Conservation (phyloP, 1,284 basidiomycete genomes). For the Chondrostereum purpureum region DNA sequence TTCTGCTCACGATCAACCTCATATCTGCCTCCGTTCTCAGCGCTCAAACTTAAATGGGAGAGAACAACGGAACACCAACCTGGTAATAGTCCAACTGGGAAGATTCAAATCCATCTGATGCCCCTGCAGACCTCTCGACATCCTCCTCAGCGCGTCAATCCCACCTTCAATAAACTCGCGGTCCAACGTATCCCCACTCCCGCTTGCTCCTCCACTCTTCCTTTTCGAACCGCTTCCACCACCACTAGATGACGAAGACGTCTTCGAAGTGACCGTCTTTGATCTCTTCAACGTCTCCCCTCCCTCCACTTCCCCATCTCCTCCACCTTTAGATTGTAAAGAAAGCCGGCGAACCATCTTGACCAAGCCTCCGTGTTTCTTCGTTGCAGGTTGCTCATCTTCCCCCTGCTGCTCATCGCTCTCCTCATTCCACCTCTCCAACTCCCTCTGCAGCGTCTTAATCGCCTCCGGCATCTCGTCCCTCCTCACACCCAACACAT, state of each 20-base stretch:
- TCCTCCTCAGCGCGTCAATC: slow-evolving; percentile 41
- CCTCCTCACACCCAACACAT: slow-evolving; percentile 53
- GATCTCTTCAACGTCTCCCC: slow-evolving; percentile 13
- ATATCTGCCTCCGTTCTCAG: slow-evolving; percentile 30
- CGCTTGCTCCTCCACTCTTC: slow-evolving; percentile 21
- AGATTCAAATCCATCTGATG: slow-evolving; percentile 35
- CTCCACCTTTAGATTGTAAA: neutral
- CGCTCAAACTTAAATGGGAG: slow-evolving; percentile 1
- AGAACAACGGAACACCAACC: slow-evolving; percentile 25
- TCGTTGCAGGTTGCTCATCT: slow-evolving; percentile 2
- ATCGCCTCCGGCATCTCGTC: slow-evolving; percentile 75
- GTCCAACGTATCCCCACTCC: slow-evolving; percentile 24
- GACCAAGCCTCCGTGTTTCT: slow-evolving; percentile 3
- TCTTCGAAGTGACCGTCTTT: slow-evolving; percentile 18
- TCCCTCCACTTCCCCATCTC: neutral
- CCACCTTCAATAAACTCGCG: slow-evolving; percentile 39
- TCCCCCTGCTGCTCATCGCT: slow-evolving; percentile 4
- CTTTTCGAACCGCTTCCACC: slow-evolving; percentile 13
- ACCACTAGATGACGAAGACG: neutral
- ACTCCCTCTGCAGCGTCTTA: slow-evolving; percentile 66
- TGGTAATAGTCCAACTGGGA: slow-evolving; percentile 71
- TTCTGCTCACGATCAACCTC: slow-evolving; percentile 58
- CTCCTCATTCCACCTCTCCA: no score
- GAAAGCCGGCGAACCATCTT: slow-evolving; percentile 6
- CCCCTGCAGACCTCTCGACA: slow-evolving; percentile 26